phyloP scores from a whole-genome alignment of 805 yeast genomes.

The Kodamaea neixiangensis region DNA sequence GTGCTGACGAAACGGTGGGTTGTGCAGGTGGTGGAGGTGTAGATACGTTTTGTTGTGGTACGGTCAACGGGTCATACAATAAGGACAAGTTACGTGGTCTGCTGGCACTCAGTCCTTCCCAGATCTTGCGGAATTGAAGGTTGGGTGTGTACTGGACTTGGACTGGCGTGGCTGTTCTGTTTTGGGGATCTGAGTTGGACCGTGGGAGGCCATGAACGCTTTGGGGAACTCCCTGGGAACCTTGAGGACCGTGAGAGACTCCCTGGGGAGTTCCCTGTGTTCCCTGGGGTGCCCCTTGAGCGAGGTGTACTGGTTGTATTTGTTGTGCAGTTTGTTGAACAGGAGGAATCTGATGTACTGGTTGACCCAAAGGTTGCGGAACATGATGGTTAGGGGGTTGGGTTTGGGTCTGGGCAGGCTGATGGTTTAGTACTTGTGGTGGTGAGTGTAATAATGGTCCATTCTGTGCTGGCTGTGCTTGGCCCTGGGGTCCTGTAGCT shows the following conservation, averaged over 20 bases:
- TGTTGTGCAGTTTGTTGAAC: background rate
- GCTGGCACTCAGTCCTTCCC: constrained; percentile 23
- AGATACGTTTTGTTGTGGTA: constrained; percentile 28
- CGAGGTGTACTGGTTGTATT: background rate
- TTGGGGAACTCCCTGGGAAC: no score
- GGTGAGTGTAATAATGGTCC: background rate
- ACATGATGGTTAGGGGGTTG: no score
- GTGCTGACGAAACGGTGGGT: background rate
- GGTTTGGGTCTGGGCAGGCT: background rate
- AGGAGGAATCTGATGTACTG: no score
- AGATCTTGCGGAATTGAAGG: constrained; percentile 26
- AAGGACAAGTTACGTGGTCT: constrained; percentile 50
- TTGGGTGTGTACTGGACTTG: constrained; percentile 24
- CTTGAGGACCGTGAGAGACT: background rate
- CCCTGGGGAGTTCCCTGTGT: background rate
- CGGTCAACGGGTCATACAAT: constrained; percentile 43
- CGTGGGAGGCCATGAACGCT: no score
- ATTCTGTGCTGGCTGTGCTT: constrained; percentile 1
- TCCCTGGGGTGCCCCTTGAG: background rate
- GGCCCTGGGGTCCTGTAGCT: background rate
- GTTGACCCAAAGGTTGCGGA: no score
- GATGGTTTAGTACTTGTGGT: background rate
- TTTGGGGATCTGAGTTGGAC: constrained; percentile 8
- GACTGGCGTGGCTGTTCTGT: constrained; percentile 15
- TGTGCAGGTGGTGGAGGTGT: constrained; percentile 32